Evolutionary conservation across 1,284 basidiomycete species (phyloP), one percentile per base, ranked within the genome.

Genomic region (Dichomitus squalens): DNA sequence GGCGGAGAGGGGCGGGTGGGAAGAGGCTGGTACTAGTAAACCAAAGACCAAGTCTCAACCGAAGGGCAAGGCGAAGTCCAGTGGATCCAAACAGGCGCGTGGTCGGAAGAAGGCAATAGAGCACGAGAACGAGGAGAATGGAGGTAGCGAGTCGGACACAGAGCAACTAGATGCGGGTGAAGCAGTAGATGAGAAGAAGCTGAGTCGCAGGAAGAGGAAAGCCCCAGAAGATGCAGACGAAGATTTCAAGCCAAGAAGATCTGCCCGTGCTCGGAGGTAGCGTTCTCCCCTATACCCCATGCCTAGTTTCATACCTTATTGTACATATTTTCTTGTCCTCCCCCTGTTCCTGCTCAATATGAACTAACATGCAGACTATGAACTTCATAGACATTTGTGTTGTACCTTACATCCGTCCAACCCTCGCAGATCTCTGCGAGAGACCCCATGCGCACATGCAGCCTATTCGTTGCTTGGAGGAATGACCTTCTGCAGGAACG

Each of bases 1-100:
- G 49, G 90, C 93, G 0, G 79, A 85, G 49, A 81, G 79, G 29
- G 96, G 95, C 4, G 88, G 88, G 0, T 90, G 88, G 87, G 80
- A 82, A 21, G 77, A 76, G 20, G 52, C 34, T 0, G 36, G 14
- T 4, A 14, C 23, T 12, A 44, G 31, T 21, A 38, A 34, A 9
- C 21, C 43, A 2, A 59, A 59, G 49, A 20, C 51, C 8, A 61
- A 53, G 36, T 29, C 54, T 8, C 48, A 58, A 29, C 40, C 44
- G 25, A 33, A 41, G 20, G 20, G 20, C 43, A 57, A 48, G 34
- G 44, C 20, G 34, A 55, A 51, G 39, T 29, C 47, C 14, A 34
- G 21, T 5, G 34, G 35, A n/a, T n/a, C 40, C 23, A 49, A 59
- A 41, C 49, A 41, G 25, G 12, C 25, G 21, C 35, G 18, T 9